A percentile compares a stretch with the other conserved stretches of the same genome.
phyloP scores from a whole-genome alignment of 768 basidiomycete genomes.

The Termitomyces sp. region DNA sequence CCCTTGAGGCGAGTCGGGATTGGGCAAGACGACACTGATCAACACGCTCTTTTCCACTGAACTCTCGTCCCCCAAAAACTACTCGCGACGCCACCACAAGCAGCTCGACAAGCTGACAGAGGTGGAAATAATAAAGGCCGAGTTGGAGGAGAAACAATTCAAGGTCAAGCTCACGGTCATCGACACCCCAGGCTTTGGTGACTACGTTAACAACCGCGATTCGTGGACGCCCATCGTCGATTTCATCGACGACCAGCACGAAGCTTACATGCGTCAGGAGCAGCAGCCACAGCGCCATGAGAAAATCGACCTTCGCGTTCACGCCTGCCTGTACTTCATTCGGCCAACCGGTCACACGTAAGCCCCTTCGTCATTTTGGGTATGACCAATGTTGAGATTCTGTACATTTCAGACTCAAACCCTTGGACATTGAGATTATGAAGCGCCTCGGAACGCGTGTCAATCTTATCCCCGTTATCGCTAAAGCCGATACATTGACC shows the following conservation, averaged over 20 bases:
- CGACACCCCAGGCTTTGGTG: slow-evolving; percentile 98
- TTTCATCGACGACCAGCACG: slow-evolving; percentile 95
- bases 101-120: slow-evolving; percentile 99
- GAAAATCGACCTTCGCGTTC: slow-evolving; percentile 93
- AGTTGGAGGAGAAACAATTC: slow-evolving; percentile 98
- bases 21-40: slow-evolving; percentile 96
- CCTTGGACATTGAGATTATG: slow-evolving; percentile 99
- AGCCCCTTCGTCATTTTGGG: slow-evolving; percentile 24
- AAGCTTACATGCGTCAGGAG: slow-evolving; percentile 96
- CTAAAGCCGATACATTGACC: slow-evolving; percentile 96
- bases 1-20: slow-evolving; percentile 82
- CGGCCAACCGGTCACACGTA: slow-evolving; percentile 95
- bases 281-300: slow-evolving; percentile 95
- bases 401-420: slow-evolving; percentile 64
- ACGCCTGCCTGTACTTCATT: slow-evolving; percentile 97
- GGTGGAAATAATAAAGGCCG: slow-evolving; percentile 98
- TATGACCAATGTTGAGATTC: slow-evolving; percentile 2
- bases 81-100: slow-evolving; percentile 83
- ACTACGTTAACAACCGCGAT: slow-evolving; percentile 99
- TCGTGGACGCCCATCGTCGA: slow-evolving; percentile 98
- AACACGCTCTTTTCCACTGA: slow-evolving; percentile 99
- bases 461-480: slow-evolving; percentile 95
- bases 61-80: slow-evolving; percentile 88
- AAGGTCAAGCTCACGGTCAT: slow-evolving; percentile 99
- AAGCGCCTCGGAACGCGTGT: slow-evolving; percentile 97